Evolutionary conservation across 768 basidiomycete species (phyloP), one percentile per base, ranked within the genome.

Genomic region (Lanmaoa pseudosensibilis): DNA sequence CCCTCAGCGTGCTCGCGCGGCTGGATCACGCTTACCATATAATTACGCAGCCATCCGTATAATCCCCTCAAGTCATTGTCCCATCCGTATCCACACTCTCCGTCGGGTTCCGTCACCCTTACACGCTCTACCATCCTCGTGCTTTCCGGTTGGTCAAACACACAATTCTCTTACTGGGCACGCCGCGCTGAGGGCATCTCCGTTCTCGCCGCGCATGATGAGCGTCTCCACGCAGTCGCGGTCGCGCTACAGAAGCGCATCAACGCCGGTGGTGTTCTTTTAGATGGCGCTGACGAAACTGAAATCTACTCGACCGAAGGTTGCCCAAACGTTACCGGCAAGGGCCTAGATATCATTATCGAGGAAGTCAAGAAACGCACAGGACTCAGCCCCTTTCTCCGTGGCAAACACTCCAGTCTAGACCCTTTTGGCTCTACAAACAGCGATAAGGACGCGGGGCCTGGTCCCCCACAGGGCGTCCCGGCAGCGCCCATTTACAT

Each of bases 101-200:
- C 78, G 37, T 65, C 71, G 12, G 80, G 79, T 39, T 70, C 70
- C 54, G 80, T 80, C 49, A 75, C 73, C 27, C 73, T 80, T 50
- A 81, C 78, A 23, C 77, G 80, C 41, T 74, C 78, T 38, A 77
- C 77, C 43, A 75, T 80, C 50, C 76, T 80, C 48, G 67, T 75
- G 44, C 73, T 80, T 48, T 79, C 79, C 6, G 79, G 79, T 55
- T 81, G 79, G 79, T 81, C 80, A 19, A 80, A 81, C 48, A 80
- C 79, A 10, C 80, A 81, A 54, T 80, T 80, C 48, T 81, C 79
- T 45, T 81, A 81, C 56, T 80, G 79, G 80, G 77, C 79, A n/a
- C 78, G 79, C 50, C 78, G 79, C 32, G 68, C 75, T 6, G 80
- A 81, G 64, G 79, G 77, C 30, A 75, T 80, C 44, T 79, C 78